Conservation (phyloP, 331 rosid genomes). For the Erythrophleum ivorense region DNA sequence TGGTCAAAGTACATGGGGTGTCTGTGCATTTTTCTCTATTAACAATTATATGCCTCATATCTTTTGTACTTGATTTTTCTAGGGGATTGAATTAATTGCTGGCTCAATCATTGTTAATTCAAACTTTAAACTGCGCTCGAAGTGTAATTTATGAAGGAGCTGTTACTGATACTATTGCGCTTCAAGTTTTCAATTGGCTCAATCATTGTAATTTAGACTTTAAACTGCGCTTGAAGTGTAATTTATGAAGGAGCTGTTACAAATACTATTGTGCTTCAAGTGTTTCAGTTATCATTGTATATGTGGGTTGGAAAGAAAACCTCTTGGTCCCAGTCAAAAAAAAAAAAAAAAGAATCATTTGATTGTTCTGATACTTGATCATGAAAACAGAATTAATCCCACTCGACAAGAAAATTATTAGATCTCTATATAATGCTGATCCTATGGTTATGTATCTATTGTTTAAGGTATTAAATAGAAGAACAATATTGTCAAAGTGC, state of each 20-base stretch:
- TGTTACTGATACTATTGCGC: slow-evolving; percentile 21
- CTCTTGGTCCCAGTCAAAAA: not conserved
- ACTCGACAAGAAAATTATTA: slow-evolving; percentile 6
- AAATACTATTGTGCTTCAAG: slow-evolving; percentile 22
- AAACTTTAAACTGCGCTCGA: not conserved
- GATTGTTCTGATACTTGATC: not conserved
- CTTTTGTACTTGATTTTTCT: not conserved
- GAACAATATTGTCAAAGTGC: slow-evolving; percentile 8
- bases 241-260: slow-evolving; percentile 9
- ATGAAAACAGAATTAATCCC: slow-evolving; percentile 12
- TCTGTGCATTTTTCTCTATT: not conserved
- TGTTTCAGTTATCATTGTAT: slow-evolving; percentile 34
- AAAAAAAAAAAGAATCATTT: not conserved
- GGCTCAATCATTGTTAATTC: not conserved
- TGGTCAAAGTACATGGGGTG: not conserved
- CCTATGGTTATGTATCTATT: not conserved
- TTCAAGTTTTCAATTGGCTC: slow-evolving; percentile 30
- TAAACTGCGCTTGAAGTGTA: not conserved
- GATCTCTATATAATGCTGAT: slow-evolving; percentile 5
- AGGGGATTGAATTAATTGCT: not conserved
- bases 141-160: not conserved
- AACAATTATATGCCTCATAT: not conserved
- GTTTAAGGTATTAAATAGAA: not conserved
- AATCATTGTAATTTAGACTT: not conserved
- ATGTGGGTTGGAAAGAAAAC: slow-evolving; percentile 15